A percentile compares a stretch with the other conserved stretches of the same genome.
These are phyloP conservation scores for Pseudocercospora macadamiae DNA, from an alignment of 2,329 filamentous ascomycete genomes.

Conservation along the genomic window DNA sequence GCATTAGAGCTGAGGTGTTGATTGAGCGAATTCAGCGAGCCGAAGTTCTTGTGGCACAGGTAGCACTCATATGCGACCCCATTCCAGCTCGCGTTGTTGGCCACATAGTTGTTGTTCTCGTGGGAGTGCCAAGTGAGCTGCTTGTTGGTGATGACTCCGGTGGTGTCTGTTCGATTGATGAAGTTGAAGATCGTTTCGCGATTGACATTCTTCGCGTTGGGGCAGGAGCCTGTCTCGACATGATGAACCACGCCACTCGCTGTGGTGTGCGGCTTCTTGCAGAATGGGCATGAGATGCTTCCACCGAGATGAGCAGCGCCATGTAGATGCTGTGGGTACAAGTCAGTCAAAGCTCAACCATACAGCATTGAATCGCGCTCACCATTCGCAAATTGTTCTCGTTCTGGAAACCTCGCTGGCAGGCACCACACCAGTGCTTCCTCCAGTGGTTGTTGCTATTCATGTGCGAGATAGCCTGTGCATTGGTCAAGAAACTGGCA, in stretches of 20 bases:
- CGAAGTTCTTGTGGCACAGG: slow-evolving; percentile 55
- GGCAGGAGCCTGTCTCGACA: slow-evolving; percentile 60
- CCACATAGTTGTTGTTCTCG: slow-evolving; percentile 38
- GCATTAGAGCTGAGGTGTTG: slow-evolving; percentile 58
- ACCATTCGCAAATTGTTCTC: slow-evolving; percentile 37
- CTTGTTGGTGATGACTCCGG: slow-evolving; percentile 56
- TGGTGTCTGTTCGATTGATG: slow-evolving; percentile 52
- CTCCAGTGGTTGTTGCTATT: slow-evolving; percentile 31
- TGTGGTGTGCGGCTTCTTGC: slow-evolving; percentile 49
- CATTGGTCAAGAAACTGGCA: slow-evolving; percentile 24
- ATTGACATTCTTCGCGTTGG: slow-evolving; percentile 48
- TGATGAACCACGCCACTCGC: slow-evolving; percentile 61
- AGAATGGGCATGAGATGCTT: slow-evolving; percentile 59
- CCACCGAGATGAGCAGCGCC: slow-evolving; percentile 54
- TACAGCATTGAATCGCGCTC: too few relatives aligned
- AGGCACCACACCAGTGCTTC: slow-evolving; percentile 36
- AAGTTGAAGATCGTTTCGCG: slow-evolving; percentile 53
- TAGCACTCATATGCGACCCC: slow-evolving; percentile 55
- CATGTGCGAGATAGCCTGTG: slow-evolving; percentile 35
- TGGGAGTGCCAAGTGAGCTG: slow-evolving; percentile 52
- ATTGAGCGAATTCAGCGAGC: slow-evolving; percentile 43
- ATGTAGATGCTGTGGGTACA: slow-evolving; percentile 56
- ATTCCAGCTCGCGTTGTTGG: slow-evolving; percentile 51
- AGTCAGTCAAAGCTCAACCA: too few relatives aligned
- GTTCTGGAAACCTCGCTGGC: slow-evolving; percentile 37